Conservation (phyloP, 305 asterid genomes). For the Salvia sclarea region DNA sequence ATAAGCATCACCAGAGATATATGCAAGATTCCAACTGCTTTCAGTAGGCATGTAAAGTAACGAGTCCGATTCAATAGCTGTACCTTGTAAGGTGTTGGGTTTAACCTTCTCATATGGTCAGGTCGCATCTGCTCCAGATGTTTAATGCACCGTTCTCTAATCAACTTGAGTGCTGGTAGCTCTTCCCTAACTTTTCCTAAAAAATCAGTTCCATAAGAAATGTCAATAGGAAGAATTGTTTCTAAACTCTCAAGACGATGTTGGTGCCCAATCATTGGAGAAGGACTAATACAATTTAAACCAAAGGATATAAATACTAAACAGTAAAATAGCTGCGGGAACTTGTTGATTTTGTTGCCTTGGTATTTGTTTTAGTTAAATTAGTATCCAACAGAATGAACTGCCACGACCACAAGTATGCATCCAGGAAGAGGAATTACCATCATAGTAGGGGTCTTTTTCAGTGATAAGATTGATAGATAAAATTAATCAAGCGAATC, state of each 20-base stretch:
- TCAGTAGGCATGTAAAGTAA: too few relatives aligned
- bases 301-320: too few relatives aligned
- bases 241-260: not conserved
- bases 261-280: not conserved
- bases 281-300: not conserved
- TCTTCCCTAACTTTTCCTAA: conserved; percentile 67
- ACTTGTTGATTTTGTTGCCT: too few relatives aligned
- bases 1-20: not conserved
- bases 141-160: conserved; percentile 69
- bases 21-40: not conserved
- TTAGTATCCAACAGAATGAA: too few relatives aligned
- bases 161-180: conserved; percentile 56
- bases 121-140: conserved; percentile 87
- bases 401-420: too few relatives aligned
- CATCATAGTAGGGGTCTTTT: too few relatives aligned
- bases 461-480: too few relatives aligned
- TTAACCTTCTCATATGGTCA: conserved; percentile 96
- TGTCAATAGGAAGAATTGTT: not conserved
- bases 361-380: too few relatives aligned
- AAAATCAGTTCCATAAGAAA: not conserved
- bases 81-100: conserved; percentile 99
- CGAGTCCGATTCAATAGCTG: not conserved
- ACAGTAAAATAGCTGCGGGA: too few relatives aligned
- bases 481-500: too few relatives aligned
- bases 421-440: too few relatives aligned